phyloP scores from a whole-genome alignment of 2,329 filamentous ascomycete species.

The Ascochyta lentis region DNA sequence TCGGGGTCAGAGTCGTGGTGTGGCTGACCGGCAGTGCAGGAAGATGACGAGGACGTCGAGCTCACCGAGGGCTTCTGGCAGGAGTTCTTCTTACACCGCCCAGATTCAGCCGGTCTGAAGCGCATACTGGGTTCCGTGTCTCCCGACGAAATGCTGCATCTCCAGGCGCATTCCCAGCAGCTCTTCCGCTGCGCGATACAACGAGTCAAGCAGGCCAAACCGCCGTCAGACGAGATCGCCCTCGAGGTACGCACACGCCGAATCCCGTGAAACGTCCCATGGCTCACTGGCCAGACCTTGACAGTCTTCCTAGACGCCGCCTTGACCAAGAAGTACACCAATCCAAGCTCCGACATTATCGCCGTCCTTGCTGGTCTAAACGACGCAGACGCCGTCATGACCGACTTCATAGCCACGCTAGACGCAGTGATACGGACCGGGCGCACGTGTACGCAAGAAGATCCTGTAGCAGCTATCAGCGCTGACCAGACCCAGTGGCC shows the following conservation, averaged over 20 bases:
- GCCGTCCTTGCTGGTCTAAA: constrained; percentile 87
- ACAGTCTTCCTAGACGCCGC: constrained; percentile 84
- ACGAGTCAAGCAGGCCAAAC: constrained; percentile 67
- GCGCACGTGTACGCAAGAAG: constrained; percentile 64
- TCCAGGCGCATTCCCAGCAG: constrained; percentile 77
- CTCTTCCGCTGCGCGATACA: constrained; percentile 77
- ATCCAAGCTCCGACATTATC: constrained; percentile 94
- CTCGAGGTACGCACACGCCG: constrained; percentile 72
- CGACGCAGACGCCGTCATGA: constrained; percentile 83
- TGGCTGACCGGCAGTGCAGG: constrained; percentile 48
- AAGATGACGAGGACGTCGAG: constrained; percentile 66
- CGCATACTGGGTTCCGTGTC: constrained; percentile 72
- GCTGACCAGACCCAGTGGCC: constrained; percentile 61
- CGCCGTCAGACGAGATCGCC: constrained; percentile 75
- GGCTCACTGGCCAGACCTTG: constrained; percentile 73
- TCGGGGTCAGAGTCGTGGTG: neutral
- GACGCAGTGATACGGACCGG: constrained; percentile 85
- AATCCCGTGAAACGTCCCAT: constrained; percentile 23
- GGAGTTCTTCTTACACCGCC: constrained; percentile 90
- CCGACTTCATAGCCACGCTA: constrained; percentile 83
- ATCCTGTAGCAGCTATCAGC: neutral
- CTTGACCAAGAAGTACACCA: constrained; percentile 88
- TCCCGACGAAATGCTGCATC: constrained; percentile 75
- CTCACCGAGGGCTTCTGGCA: constrained; percentile 92
- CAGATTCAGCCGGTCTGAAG: constrained; percentile 74